A percentile compares a stretch with the other conserved stretches of the same genome.
These are phyloP conservation scores for Erigeron philadelphicus DNA, from an alignment of 140 eudicot genomes.

Conservation along the genomic window DNA sequence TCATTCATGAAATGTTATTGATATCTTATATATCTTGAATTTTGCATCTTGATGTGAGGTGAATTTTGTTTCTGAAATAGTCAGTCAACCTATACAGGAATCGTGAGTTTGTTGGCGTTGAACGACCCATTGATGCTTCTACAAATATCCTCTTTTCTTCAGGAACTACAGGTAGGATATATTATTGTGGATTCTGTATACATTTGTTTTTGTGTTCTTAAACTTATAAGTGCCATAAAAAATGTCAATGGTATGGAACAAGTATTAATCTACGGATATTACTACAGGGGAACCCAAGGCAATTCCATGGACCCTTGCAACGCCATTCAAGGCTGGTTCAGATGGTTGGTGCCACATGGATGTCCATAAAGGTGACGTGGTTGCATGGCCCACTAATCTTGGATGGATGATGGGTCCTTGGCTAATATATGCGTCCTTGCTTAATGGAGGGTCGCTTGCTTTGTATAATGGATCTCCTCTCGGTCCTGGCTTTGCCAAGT, in stretches of 20 bases:
- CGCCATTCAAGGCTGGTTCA: constrained; percentile 88
- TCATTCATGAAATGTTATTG: background rate
- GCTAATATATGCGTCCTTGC: constrained; percentile 74
- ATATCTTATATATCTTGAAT: background rate
- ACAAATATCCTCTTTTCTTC: constrained; percentile 93
- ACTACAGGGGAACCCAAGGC: constrained; percentile 88
- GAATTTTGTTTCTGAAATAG: constrained; percentile 20
- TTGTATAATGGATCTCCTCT: constrained; percentile 90
- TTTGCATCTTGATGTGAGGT: background rate
- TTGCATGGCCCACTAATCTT: constrained; percentile 98
- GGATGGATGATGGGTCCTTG: constrained; percentile 99
- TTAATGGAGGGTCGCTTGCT: constrained; percentile 77
- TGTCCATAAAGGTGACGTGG: constrained; percentile 60
- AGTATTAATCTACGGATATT: background rate
- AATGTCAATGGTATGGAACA: background rate
- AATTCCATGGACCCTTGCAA: constrained; percentile 82
- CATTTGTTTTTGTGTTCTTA: background rate
- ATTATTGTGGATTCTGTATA: background rate
- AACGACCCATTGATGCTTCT: constrained; percentile 61
- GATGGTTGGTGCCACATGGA: constrained; percentile 94
- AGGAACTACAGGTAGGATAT: constrained; percentile 78
- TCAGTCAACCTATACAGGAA: constrained; percentile 38
- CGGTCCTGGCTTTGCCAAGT: constrained; percentile 72
- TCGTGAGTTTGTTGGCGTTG: constrained; percentile 61
- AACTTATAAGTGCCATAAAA: background rate